Percentiles rank a stretch among this genome's conserved stretches.
These are phyloP conservation scores for Agaricales sp. DNA, from an alignment of 1,284 basidiomycete genomes.

Conservation along the genomic window DNA sequence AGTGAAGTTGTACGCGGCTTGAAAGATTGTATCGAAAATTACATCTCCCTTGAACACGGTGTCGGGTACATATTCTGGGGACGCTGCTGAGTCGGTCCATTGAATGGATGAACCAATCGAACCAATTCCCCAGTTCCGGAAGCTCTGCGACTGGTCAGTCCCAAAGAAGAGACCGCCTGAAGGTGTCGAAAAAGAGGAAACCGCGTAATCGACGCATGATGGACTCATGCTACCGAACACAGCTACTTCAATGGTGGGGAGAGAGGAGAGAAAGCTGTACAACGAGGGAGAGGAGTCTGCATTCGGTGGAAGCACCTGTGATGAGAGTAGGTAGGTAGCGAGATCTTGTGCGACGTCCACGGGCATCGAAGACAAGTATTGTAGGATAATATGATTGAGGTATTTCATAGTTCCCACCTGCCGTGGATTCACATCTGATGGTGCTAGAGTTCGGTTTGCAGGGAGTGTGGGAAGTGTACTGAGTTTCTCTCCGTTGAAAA, in stretches of 20 bases:
- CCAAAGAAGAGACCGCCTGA: constrained; percentile 49
- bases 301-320: constrained; percentile 28
- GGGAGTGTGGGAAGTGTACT: constrained; percentile 30
- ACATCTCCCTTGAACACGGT: constrained; percentile 25
- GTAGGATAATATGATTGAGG: constrained; percentile 45
- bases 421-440: constrained; percentile 33
- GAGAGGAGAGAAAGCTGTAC: constrained; percentile 26
- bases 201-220: constrained; percentile 33
- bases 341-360: constrained; percentile 35
- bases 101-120: constrained; percentile 25
- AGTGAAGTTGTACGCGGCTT: constrained; percentile 22
- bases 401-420: constrained; percentile 43
- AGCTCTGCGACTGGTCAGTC: constrained; percentile 30
- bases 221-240: constrained; percentile 44
- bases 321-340: constrained; percentile 35
- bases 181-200: constrained; percentile 45
- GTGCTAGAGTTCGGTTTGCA: constrained; percentile 19
- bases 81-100: constrained; percentile 46
- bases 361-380: constrained; percentile 44
- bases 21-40: constrained; percentile 41
- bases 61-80: constrained; percentile 36
- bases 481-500: constrained; percentile 39
- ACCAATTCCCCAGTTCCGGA: constrained; percentile 46
- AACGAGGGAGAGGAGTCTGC: constrained; percentile 20
- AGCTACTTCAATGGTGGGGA: constrained; percentile 50